Evolutionary conservation across 768 basidiomycete species (phyloP), one percentile per base, ranked within the genome.

Genomic region (Coprinopsis marcescibilis): DNA sequence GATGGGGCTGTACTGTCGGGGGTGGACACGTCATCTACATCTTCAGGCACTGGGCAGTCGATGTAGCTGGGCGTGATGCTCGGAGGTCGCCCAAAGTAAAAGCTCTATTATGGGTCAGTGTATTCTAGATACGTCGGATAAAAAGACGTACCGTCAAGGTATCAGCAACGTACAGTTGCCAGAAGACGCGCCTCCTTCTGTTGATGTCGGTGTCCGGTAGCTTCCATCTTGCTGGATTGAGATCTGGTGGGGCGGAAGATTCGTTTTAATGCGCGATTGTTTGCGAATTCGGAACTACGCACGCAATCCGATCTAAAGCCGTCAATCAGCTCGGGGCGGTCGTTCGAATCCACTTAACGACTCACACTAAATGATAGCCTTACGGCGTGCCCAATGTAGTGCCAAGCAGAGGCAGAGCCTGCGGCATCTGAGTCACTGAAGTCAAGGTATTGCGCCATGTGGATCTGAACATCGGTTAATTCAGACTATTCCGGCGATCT

Each of bases 131-230:
- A 12, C 23, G 17, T 13, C 43, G 17, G 11, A 10, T 23, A 26
- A 38, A 21, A 45, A 13, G 24, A 52, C 65, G 38, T 54, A 87
- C 85, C 30, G 75, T 61, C 71, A 76, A 78, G 0, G 80, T 79
- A 54, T 87, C 85, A 23, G 76, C 57, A 20, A 67, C 53, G 55
- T 82, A 85, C n/a, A 86, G 59, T 39, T 81, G 76, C 82, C 84
- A 89, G 57, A 85, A 86, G 10, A 82, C 63, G 17, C 67, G 67
- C 44, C 68, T 73, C 14, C 85, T 76, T 45, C 70, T 65, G 48
- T 78, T 66, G 14, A 66, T 58, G 32, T 67, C 60, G 17, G 63
- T 60, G 21, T 71, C 66, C 14, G 71, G 66, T 4, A 87, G 65
- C 23, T 77, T 73, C 78, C 83, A 87, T 21, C 80, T 70, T 4